Base-by-base conservation (phyloP, 805 yeast genomes). In the Candida insectorum region DNA sequence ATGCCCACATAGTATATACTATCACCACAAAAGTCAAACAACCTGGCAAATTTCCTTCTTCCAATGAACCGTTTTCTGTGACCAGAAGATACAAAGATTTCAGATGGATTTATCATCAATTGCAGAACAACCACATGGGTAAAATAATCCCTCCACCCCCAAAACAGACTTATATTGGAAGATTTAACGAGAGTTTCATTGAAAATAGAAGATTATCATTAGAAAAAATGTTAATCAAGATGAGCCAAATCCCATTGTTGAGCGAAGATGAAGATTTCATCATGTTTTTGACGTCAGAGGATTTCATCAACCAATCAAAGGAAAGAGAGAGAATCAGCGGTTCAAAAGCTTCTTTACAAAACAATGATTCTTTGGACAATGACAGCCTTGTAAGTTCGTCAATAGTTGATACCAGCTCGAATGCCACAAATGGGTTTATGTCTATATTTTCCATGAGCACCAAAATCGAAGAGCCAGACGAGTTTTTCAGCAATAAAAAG, bases 131-230 rank as follows among this genome's bases (percentile, higher is more conserved):
- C 47, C 88, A 93, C 52, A 95, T 96, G 22, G 98, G 98, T 1
- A 70, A 73, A 38, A 80, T 93, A 23, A 79, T 93, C 16, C 97
- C 98, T 1, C 96, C 97, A 1, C 97, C 97, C 4, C 89, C 97
- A 0, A 95, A 85, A 39, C 95, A 93, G 56, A 96, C 94, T 42
- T 83, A 84, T 6, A 81, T 89, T 35, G 97, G 97, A 4, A 73
- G 96, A 41, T 88, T 93, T 59, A 87, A 87, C 48, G 86, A 86
- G 45, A 88, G 81, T 47, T 89, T 93, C 48, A 79, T 93, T 32
- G 97, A 93, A 56, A 78, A 78, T 43, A 75, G 97, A 57, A 69
- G 97, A 37, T 65, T 81, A 16, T 85, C 91, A 4, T 68, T 93
- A 51, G 96, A 91, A 52, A 78, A 71, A 47, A 93, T 93, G 98